Evolutionary conservation across 2,329 filamentous ascomycete species (phyloP), one percentile per base, ranked within the genome.

Genomic region (Gnomoniopsis sp.): DNA sequence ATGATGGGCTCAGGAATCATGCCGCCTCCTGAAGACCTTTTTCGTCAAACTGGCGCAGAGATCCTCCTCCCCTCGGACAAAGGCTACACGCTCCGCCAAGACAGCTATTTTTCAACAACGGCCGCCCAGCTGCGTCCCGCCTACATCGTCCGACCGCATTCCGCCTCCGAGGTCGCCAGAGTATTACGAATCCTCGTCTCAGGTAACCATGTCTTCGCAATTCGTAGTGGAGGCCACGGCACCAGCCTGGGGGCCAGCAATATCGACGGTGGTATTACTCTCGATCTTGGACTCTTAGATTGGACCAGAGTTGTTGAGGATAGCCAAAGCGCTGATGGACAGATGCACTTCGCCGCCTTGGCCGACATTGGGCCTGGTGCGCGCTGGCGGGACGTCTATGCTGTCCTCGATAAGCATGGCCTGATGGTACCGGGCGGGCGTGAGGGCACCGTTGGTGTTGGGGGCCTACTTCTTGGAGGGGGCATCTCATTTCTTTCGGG

Each of bases 381-480:
- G 14, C 6, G 21, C 33, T 53, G 55, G 55, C 6, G 23, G 22
- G 36, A 52, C 38, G 55, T 58, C n/a, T 58, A 58, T 47, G 38
- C 30, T 21, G 34, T 3, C 19, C 55, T 58, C 3, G 21, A 53
- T 10, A 49, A 49, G 23, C 26, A 41, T n/a, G n/a, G n/a, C n/a
- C n/a, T n/a, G n/a, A n/a, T n/a, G n/a, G n/a, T n/a, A n/a, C n/a
- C n/a, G n/a, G 56, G 56, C 3, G 56, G 53, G 10, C 53, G 53
- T 26, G 22, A n/a, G 19, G 43, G 17, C 14, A 6, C 6, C 6
- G 49, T 58, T 11, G 55, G 55, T 48, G 55, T 58, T 23, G 38
- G 36, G 17, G 55, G 55, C 15, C 33, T 58, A 6, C 33, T 44
- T 12, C 36, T 53, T 8, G 55, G 55, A 19, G 55, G 55, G 0